Evolutionary conservation across 2,329 filamentous ascomycete genomes (phyloP), one percentile per base, ranked within the genome.

Genomic region (Alternaria viburni): DNA sequence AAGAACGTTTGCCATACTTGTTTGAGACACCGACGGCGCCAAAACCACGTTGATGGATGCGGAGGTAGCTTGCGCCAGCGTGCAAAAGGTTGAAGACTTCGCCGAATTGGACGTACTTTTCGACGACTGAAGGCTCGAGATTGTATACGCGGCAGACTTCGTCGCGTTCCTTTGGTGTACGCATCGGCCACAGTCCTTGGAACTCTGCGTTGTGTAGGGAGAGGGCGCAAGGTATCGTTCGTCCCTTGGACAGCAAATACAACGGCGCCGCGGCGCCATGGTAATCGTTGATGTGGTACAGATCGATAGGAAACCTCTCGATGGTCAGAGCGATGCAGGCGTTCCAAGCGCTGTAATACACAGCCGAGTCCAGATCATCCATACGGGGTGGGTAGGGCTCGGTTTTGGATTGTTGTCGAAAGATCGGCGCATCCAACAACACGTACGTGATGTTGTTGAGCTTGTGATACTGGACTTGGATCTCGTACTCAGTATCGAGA

Each of bases 311-410:
- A 74, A 91, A 91, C 15, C 89, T 85, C 59, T 85, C 84, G 67
- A 90, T 86, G 1, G 88, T 81, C 68, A 89, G 84, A 8, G 89
- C 88, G 69, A 91, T 90, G 74, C 89, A 91, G 75, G 88, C 87
- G 67, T 91, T 91, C 89, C 89, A 91, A 3, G 88, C 88, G 3
- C 87, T 90, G 74, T 91, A 91, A 77, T 90, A 89, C 50, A 91
- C 87, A 12, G 89, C 89, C 66, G 85, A 88, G 65, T 89, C 87
- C 57, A 91, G 82, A 72, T 91, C 89, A 73, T 91, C 89, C 89
- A 91, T 91, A 30, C 89, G 80, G 91, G 91, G 44, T 46, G 19
- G 44, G 1, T 46, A 46, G 0, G 44, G 44, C 44, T 46, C 44
- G 0, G 44, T 46, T 1, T 46, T 46, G 4, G 44, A 3, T 5